Conservation (phyloP, 1,139 yeast species). For the Candida glucosophila region DNA sequence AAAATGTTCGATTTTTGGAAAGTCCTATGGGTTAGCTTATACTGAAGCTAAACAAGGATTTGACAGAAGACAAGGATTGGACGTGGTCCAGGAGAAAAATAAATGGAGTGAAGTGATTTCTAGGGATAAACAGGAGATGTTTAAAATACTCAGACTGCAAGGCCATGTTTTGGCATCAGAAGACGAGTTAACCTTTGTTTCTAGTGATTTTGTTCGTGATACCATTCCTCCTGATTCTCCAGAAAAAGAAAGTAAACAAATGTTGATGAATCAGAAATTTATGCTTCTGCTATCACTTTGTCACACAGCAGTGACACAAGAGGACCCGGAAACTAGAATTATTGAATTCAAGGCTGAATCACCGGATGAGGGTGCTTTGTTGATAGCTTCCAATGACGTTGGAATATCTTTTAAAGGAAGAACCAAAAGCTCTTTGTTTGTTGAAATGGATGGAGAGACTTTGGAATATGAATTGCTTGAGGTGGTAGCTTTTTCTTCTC, state of each 20-base stretch:
- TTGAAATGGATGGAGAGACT: slow-evolving; percentile 69
- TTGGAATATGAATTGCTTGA: slow-evolving; percentile 68
- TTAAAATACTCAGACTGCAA: slow-evolving; percentile 35
- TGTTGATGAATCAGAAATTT: slow-evolving; percentile 60
- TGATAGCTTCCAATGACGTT: slow-evolving; percentile 84
- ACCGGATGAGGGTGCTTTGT: slow-evolving; percentile 98
- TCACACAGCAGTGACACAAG: slow-evolving; percentile 83
- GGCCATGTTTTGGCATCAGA: slow-evolving; percentile 38
- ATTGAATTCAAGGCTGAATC: slow-evolving; percentile 79
- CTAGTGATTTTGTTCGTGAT: slow-evolving; percentile 46
- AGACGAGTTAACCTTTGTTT: slow-evolving; percentile 70
- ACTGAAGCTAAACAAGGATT: slow-evolving; percentile 94
- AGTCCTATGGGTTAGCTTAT: slow-evolving; percentile 85
- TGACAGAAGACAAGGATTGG: slow-evolving; percentile 79
- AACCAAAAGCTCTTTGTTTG: slow-evolving; percentile 58
- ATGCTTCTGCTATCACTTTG: slow-evolving; percentile 86
- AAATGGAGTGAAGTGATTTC: slow-evolving; percentile 56
- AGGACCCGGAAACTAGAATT: slow-evolving; percentile 46
- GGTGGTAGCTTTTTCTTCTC: slow-evolving; percentile 77
- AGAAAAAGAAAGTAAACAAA: slow-evolving; percentile 44
- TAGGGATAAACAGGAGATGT: slow-evolving; percentile 59
- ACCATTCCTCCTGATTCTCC: slow-evolving; percentile 21
- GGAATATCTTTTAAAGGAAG: slow-evolving; percentile 79
- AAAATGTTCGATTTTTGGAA: slow-evolving; percentile 83
- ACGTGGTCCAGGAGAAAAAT: slow-evolving; percentile 60